A percentile compares a stretch with the other conserved stretches of the same genome.
phyloP scores from a whole-genome alignment of 2,329 filamentous ascomycete species.

The Bipolaris sorokiniana region DNA sequence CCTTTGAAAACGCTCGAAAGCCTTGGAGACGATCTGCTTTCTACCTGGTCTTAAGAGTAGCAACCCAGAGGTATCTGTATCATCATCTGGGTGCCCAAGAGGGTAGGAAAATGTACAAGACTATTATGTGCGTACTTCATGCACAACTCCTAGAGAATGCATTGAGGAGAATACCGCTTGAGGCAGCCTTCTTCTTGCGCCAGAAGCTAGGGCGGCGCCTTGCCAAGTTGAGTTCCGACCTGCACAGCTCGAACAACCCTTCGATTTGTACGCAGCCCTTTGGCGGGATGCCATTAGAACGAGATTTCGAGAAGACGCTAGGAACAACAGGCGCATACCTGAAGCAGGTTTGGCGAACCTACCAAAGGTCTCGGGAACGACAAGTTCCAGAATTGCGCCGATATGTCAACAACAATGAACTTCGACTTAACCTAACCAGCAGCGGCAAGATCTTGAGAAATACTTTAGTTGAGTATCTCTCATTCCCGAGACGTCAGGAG shows the following conservation, averaged over 20 bases:
- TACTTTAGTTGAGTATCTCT: neutral
- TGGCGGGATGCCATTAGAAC: constrained; percentile 6
- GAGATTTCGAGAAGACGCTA: constrained; percentile 24
- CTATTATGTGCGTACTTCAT: constrained; percentile 60
- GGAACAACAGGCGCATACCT: constrained; percentile 21
- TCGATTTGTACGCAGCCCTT: neutral
- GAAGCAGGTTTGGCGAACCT: constrained; percentile 27
- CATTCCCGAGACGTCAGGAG: neutral
- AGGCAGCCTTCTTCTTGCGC: constrained; percentile 52
- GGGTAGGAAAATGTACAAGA: constrained; percentile 63
- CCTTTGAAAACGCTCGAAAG: constrained; percentile 53
- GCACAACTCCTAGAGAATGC: constrained; percentile 55
- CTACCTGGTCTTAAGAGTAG: constrained; percentile 68
- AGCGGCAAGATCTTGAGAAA: constrained; percentile 23
- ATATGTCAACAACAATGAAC: constrained; percentile 35
- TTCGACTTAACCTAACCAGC: constrained; percentile 26
- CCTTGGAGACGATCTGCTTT: constrained; percentile 69
- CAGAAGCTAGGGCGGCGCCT: constrained; percentile 64
- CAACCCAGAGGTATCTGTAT: constrained; percentile 60
- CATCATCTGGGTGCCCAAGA: constrained; percentile 47
- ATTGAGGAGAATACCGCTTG: constrained; percentile 35
- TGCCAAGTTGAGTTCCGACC: constrained; percentile 61
- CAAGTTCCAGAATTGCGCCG: constrained; percentile 52
- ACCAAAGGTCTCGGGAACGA: constrained; percentile 40
- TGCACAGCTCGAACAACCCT: neutral